phyloP scores from a whole-genome alignment of 345 rosid genomes.

The Salix exigua region DNA sequence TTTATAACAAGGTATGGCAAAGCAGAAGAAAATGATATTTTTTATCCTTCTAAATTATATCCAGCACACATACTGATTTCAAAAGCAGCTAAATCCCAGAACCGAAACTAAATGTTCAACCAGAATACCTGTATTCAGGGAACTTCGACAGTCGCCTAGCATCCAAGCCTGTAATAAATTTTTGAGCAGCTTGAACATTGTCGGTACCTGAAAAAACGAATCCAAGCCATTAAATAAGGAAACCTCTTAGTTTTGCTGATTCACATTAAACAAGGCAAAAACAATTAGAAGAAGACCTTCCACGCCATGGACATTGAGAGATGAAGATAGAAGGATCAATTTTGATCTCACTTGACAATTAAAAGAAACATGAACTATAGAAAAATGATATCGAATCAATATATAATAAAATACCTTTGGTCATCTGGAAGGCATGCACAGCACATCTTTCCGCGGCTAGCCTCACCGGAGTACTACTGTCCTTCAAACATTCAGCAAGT shows the following conservation, averaged over 20 bases:
- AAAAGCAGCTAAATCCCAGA: neutral
- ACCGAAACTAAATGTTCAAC: neutral
- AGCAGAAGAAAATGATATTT: neutral
- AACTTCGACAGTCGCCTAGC: slow-evolving; percentile 82
- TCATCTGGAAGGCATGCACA: slow-evolving; percentile 68
- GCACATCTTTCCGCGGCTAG: slow-evolving; percentile 91
- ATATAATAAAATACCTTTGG: slow-evolving; percentile 47
- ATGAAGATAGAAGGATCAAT: neutral
- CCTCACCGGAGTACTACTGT: slow-evolving; percentile 74
- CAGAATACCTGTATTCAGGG: slow-evolving; percentile 63
- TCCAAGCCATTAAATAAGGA: neutral
- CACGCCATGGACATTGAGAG: too few relatives aligned
- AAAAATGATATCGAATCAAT: neutral
- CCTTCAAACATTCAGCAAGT: slow-evolving; percentile 79
- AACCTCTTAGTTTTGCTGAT: neutral
- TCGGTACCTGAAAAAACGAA: slow-evolving; percentile 52
- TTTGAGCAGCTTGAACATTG: slow-evolving; percentile 77
- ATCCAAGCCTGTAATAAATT: slow-evolving; percentile 92
- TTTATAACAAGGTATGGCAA: neutral
- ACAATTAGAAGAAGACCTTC: too few relatives aligned
- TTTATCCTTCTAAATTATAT: neutral
- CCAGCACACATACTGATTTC: neutral
- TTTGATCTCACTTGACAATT: neutral
- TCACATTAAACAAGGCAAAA: neutral
- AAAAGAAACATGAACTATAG: neutral